Evolutionary conservation across 495 filamentous ascomycete genomes (phyloP).

Genomic region (Tricharina praecox): DNA sequence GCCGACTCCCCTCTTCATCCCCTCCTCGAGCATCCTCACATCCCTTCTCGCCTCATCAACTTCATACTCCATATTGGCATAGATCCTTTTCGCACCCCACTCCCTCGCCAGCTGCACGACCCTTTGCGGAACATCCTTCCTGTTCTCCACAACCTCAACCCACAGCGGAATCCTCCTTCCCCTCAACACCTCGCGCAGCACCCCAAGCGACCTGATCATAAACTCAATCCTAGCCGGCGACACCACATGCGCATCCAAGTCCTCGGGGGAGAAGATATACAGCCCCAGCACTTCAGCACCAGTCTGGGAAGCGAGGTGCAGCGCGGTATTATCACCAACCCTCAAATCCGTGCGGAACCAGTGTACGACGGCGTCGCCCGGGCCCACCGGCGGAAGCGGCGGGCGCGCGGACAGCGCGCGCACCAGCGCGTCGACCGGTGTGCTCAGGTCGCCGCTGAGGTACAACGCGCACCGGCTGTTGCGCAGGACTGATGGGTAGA

Average conservation of each 20-base stretch:
- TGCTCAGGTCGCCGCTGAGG: slow-evolving; percentile 43
- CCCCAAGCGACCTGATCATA: slow-evolving; percentile 47
- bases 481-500: slow-evolving; percentile 73
- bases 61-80: slow-evolving; percentile 60
- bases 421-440: slow-evolving; percentile 50
- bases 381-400: slow-evolving; percentile 30
- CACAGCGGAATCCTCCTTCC: slow-evolving; percentile 64
- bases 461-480: slow-evolving; percentile 59
- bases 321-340: slow-evolving; percentile 52
- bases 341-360: slow-evolving; percentile 85
- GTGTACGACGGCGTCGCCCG: slow-evolving; percentile 56
- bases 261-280: slow-evolving; percentile 72
- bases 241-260: slow-evolving; percentile 65
- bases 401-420: slow-evolving; percentile 38
- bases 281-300: slow-evolving; percentile 45
- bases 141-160: slow-evolving; percentile 50
- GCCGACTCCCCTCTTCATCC: slow-evolving; percentile 42
- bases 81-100: slow-evolving; percentile 62
- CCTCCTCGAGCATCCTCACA: slow-evolving; percentile 42
- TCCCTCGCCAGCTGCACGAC: slow-evolving; percentile 50
- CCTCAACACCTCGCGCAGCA: slow-evolving; percentile 47
- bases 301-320: slow-evolving; percentile 45
- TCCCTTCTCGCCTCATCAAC: slow-evolving; percentile 64
- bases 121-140: slow-evolving; percentile 44
- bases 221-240: slow-evolving; percentile 65